Conservation (phyloP, 164 flowering plant genomes). For the Macadamia integrifolia region DNA sequence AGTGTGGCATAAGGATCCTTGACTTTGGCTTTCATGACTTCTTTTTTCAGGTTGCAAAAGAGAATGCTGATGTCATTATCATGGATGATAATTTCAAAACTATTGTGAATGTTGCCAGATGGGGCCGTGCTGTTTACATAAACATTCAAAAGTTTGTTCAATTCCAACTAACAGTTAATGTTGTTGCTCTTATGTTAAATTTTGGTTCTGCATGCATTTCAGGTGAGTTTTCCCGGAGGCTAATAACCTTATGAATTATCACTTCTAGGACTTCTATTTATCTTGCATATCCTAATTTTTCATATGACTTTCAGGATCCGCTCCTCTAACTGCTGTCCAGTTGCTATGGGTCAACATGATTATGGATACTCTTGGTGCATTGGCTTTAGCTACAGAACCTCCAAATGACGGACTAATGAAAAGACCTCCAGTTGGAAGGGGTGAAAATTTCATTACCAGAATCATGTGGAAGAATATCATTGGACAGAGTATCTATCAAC, state of each 20-base stretch:
- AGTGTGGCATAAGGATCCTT: neutral
- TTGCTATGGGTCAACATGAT: conserved; percentile 30
- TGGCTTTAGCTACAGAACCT: conserved; percentile 74
- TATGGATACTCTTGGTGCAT: conserved; percentile 27
- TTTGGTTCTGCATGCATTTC: conserved; percentile 38
- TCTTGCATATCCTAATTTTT: neutral
- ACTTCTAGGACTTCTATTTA: neutral
- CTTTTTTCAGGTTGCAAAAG: conserved; percentile 35
- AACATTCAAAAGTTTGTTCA: conserved; percentile 80
- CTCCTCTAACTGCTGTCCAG: conserved; percentile 18
- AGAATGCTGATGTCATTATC: conserved; percentile 35
- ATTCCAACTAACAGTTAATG: conserved; percentile 69
- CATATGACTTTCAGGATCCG: conserved; percentile 11
- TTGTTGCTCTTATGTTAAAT: conserved; percentile 42
- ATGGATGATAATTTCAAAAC: conserved; percentile 38
- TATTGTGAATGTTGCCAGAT: conserved; percentile 36
- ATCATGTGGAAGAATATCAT: conserved; percentile 69
- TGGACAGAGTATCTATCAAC: conserved; percentile 59
- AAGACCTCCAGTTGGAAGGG: conserved; percentile 61
- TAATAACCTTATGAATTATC: neutral
- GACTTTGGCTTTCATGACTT: neutral
- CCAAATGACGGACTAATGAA: conserved; percentile 67
- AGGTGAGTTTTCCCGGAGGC: conserved; percentile 13
- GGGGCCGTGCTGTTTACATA: conserved; percentile 46
- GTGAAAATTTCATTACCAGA: conserved; percentile 43